phyloP scores from a whole-genome alignment of 345 rosid genomes.

The Eucalyptus grandis region DNA sequence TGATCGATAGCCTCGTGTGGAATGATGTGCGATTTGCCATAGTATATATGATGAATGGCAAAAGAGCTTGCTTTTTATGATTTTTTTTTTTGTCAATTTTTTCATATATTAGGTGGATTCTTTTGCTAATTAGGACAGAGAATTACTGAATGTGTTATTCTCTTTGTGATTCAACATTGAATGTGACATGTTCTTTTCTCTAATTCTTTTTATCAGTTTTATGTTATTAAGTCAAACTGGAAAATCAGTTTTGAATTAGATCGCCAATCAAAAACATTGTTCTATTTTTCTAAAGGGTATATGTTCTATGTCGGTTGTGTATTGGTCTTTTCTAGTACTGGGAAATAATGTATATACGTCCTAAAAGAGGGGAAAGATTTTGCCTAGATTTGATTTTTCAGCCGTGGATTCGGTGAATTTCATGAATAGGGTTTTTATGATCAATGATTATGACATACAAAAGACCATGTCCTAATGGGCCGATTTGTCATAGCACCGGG shows the following conservation, averaged over 20 bases:
- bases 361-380: no score
- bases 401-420: no score
- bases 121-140: background rate
- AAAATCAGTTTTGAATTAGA: conserved; percentile 13
- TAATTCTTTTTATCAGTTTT: background rate
- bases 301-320: no score
- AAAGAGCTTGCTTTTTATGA: background rate
- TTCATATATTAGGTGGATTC: background rate
- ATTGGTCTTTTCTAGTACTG: no score
- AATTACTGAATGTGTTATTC: background rate
- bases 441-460: background rate
- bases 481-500: no score
- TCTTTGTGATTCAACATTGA: background rate
- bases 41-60: background rate
- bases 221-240: background rate
- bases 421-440: background rate
- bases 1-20: background rate
- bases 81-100: background rate
- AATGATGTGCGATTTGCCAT: background rate
- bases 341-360: no score
- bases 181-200: background rate
- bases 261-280: background rate
- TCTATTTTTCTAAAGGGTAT: conserved; percentile 15
- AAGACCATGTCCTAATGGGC: no score
- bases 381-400: no score